Evolutionary conservation across 2,329 filamentous ascomycete species (phyloP), one percentile per base, ranked within the genome.

Genomic region (Cryphonectria naterciae): DNA sequence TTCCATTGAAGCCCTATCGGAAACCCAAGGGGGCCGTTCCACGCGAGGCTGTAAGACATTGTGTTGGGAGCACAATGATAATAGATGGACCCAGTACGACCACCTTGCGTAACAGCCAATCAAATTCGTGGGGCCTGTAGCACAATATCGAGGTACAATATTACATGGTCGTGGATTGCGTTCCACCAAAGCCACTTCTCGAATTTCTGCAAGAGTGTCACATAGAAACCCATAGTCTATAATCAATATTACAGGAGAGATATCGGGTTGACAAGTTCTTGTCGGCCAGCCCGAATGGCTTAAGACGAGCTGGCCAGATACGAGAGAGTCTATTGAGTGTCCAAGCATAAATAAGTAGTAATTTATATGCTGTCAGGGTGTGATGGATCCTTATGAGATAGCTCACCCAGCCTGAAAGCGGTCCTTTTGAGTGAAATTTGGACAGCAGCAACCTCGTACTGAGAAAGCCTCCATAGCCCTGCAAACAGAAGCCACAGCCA

Each of bases 41-140:
- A 41, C 19, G 17, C 15, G 41, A 13, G 32, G 4, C 28, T 41
- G 41, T 28, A n/a, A 67, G 58, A 46, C 41, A 70, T 70, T 72
- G 68, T 72, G 17, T 37, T 22, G 19, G 22, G 25, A 25, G 58
- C 60, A 72, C 71, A 72, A 72, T 70, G 71, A 58, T 32, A 67
- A 64, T 4, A 19, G 17, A 52, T 61, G 43, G 15, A 58, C 49
- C 39, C 39, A 39, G 15, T 6, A 72, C 60, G 67, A 67, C 70
- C 46, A 22, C 8, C 39, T 65, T 54, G 13, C 35, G 46, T 37
- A 19, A 17, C 25, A 22, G 28, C 41, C 63, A 64, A 35, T 28
- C 25, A 41, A 15, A 22, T 28, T 58, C 43, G 39, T 28, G 63
- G 58, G 13, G 2, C n/a, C 10, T 10, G 1, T 25, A 25, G 32